phyloP scores from a whole-genome alignment of 1,284 basidiomycete genomes.

The Microbotryum saponariae region DNA sequence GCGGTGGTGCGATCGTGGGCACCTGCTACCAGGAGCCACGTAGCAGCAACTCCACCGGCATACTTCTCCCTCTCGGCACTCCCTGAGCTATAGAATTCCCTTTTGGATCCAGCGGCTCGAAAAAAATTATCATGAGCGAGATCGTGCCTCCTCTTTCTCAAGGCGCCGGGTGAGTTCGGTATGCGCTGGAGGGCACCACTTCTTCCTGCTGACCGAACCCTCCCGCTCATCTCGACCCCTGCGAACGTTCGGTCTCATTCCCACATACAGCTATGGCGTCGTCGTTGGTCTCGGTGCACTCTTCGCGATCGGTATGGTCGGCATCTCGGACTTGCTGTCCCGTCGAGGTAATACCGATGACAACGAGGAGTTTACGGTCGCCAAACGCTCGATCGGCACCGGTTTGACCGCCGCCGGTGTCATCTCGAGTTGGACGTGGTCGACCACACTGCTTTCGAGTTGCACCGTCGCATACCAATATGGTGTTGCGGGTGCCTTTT shows the following conservation, averaged over 20 bases:
- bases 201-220: background rate
- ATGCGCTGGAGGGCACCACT: background rate
- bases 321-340: conserved; percentile 13
- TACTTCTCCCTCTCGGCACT: background rate
- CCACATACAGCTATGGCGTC: conserved; percentile 39
- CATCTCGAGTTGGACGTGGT: conserved; percentile 52
- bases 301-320: conserved; percentile 37
- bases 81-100: background rate
- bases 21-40: too few species aligned
- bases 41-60: too few species aligned
- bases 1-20: too few species aligned
- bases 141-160: conserved; percentile 1
- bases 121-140: background rate
- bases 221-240: background rate
- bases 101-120: background rate
- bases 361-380: conserved; percentile 28
- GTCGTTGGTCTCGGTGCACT: conserved; percentile 39
- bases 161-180: conserved; percentile 6
- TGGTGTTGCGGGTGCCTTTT: conserved; percentile 61
- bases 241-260: background rate
- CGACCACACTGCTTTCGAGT: conserved; percentile 52
- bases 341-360: conserved; percentile 9
- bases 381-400: conserved; percentile 52
- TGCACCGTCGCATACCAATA: conserved; percentile 70
- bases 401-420: conserved; percentile 85